phyloP scores from a whole-genome alignment of 176 grass and related monocot genomes.

The Phoenix roebelenii region DNA sequence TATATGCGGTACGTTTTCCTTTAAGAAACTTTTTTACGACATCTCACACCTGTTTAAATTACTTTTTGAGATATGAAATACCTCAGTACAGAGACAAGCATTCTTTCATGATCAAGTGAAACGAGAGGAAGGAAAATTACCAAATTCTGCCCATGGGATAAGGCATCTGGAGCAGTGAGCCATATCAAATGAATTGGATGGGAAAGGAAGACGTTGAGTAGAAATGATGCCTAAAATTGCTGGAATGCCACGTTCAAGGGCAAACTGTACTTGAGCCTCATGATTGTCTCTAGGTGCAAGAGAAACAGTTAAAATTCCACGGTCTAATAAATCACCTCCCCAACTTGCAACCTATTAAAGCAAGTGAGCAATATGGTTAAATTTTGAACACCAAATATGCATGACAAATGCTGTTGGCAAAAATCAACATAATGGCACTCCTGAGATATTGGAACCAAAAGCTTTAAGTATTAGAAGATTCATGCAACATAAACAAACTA shows the following conservation, averaged over 20 bases:
- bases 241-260: conserved; percentile 94
- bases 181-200: conserved; percentile 68
- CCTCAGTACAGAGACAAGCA: no score
- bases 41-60: no score
- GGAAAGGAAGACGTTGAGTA: conserved; percentile 84
- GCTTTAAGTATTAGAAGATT: no score
- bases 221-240: conserved; percentile 88
- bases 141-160: conserved; percentile 85
- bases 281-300: conserved; percentile 90
- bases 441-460: no score
- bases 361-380: conserved; percentile 1
- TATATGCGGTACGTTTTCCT: no score
- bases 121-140: conserved; percentile 17
- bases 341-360: conserved; percentile 58
- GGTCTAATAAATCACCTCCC: conserved; percentile 74
- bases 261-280: conserved; percentile 99
- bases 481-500: no score
- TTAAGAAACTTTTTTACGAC: no score
- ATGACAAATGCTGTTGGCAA: no score
- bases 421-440: no score
- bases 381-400: no score
- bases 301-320: conserved; percentile 69
- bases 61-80: no score
- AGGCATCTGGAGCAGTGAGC: conserved; percentile 89
- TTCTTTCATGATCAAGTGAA: no score